Percentiles rank a stretch among this genome's conserved stretches.
These are phyloP conservation scores for Paramecium bursaria DNA, from an alignment of 73 alveolate genomes.

Conservation along the genomic window DNA sequence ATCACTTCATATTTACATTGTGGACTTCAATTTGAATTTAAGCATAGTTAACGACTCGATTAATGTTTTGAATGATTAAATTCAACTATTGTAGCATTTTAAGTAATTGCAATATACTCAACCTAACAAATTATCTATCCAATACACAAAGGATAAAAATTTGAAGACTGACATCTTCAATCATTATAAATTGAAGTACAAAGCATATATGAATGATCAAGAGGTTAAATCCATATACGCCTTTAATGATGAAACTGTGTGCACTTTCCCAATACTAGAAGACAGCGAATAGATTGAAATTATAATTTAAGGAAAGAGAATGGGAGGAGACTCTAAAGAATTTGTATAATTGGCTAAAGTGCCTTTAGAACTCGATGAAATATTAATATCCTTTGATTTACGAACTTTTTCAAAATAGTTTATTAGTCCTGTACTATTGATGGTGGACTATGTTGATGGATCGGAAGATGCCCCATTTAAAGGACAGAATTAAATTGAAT, in stretches of 20 bases:
- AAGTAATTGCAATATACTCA: conserved; percentile 8
- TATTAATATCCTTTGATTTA: conserved; percentile 28
- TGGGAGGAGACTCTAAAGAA: conserved; percentile 36
- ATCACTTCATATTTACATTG: background rate
- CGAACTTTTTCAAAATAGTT: conserved; percentile 20
- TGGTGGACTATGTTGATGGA: conserved; percentile 30
- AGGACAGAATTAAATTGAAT: conserved; percentile 37
- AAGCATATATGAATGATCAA: conserved; percentile 40
- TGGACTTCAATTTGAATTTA: conserved; percentile 16
- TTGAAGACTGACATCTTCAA: conserved; percentile 25
- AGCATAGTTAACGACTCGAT: conserved; percentile 31
- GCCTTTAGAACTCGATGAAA: conserved; percentile 19
- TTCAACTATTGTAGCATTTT: background rate
- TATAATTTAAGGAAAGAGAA: background rate
- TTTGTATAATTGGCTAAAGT: background rate
- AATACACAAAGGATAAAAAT: conserved; percentile 35
- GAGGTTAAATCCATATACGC: conserved; percentile 48
- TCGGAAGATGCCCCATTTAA: background rate
- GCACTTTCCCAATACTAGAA: conserved; percentile 31
- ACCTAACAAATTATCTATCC: conserved; percentile 39
- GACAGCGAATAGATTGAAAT: conserved; percentile 6
- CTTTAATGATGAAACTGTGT: conserved; percentile 2
- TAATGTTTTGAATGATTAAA: background rate
- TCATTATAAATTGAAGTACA: conserved; percentile 43
- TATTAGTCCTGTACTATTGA: conserved; percentile 8